Evolutionary conservation across 768 basidiomycete genomes (phyloP), one percentile per base, ranked within the genome.

Genomic region (Sporobolomyces pararoseus): DNA sequence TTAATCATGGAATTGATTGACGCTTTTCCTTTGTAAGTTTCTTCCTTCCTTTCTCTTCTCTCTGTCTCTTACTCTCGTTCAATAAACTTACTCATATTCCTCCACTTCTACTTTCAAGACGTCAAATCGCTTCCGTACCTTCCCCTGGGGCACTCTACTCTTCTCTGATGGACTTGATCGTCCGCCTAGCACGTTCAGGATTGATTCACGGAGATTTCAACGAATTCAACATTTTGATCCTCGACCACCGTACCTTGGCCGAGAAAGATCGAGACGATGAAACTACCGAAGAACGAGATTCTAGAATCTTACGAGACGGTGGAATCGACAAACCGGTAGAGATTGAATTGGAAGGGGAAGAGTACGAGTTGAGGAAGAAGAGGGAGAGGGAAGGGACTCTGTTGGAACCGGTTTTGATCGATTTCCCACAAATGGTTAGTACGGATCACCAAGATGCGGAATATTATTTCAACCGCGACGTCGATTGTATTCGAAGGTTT

Each of bases 181-280:
- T 97, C 66, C 90, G 92, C 62, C 89, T 98, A 76, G 94, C 95
- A 7, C 87, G 86, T 44, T 86, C 89, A 21, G 96, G 96, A 7
- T 84, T 99, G n/a, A 98, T 99, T 60, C 96, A 99, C 77, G 94
- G 96, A 49, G 96, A 99, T 76, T 99, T 90, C 81, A 99, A 99
- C 81, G 96, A 99, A 78, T 99, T 98, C 83, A 98, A 99, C 79
- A 93, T 99, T 74, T 86, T 99, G 70, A 92, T 99, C 75, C 85
- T 85, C 44, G 85, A 89, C 53, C 62, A 82, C 80, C 52, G 69
- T 21, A 62, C 61, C 42, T 54, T 65, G 2, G 74, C 47, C 13
- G 70, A 73, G 57, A 72, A 74, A 47, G 75, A 70, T 39, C 66
- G 73, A 7, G 71, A 73, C 44, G 73, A 75, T 49, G 73, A 68